These are phyloP conservation scores for Lanmaoa rubissima DNA, from an alignment of 768 basidiomycete species.

Conservation along the genomic window DNA sequence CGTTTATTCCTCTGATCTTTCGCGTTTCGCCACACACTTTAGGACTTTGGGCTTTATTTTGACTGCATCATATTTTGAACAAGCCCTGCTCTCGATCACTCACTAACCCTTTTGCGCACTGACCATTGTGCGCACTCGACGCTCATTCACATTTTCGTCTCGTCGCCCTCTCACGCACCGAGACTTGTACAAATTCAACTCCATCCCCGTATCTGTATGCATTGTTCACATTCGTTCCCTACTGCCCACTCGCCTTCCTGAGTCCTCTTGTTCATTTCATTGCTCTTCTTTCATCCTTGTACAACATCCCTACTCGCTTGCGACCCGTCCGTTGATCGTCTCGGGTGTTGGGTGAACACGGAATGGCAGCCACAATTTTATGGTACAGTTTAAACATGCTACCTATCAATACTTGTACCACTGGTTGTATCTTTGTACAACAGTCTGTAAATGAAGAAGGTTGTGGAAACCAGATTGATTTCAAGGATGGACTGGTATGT, in stretches of 20 bases:
- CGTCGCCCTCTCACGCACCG: neutral
- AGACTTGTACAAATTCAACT: conserved; percentile 8
- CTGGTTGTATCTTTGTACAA: conserved; percentile 22
- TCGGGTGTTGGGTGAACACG: neutral
- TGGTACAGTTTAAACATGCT: conserved; percentile 14
- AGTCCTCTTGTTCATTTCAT: neutral
- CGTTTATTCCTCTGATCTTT: neutral
- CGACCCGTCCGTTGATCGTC: conserved; percentile 14
- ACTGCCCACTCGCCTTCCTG: neutral
- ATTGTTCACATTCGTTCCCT: conserved; percentile 1
- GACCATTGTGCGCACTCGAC: neutral
- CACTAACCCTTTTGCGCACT: conserved; percentile 1
- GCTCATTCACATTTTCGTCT: conserved; percentile 2
- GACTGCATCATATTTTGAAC: neutral
- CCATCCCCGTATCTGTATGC: neutral
- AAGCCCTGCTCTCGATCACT: neutral
- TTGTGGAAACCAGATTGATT: neutral
- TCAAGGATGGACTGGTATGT: neutral
- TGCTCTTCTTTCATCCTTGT: conserved; percentile 15
- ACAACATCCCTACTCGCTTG: conserved; percentile 1
- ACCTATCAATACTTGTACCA: conserved; percentile 20
- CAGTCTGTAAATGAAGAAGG: conserved; percentile 19
- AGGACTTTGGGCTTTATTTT: neutral
- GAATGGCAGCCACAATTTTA: conserved; percentile 17
- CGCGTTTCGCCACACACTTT: neutral